Base-by-base conservation (phyloP, 106 monocot genomes). In the Platanthera guangdongensis region DNA sequence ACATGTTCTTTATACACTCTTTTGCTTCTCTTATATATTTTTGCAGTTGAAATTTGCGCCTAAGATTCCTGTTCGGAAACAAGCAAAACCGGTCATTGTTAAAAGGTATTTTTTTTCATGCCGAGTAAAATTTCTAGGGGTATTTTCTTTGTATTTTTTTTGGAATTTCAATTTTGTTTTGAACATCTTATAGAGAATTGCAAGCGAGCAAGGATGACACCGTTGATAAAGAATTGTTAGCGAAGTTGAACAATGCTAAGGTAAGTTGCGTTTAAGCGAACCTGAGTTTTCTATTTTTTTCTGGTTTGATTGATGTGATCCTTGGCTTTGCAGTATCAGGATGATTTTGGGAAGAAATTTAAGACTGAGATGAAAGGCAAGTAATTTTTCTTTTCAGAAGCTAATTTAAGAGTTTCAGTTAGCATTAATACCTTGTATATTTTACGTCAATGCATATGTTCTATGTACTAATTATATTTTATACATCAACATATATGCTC, bases 1-100 rank as follows among this genome's bases (percentile, higher is more conserved):
- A 32, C 28, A n/a, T 65, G 11, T 5, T 32, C 32, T 16, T 70
- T 18, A 11, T 67, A 12, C 8, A 9, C 32, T 39, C 39, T 67
- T 22, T 32, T 67, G 39, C 16, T 48, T 48, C 47, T 15, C 65
- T 65, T 65, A 8, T 16, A 48, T 47, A 70, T 70, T 13, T 70
- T 11, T 70, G 70, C 70, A 70, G 70, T 70, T 48, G 45, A 70
- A 48, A 70, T 70, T 70, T 70, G 70, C 70, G 70, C 70, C 70
- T 16, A 70, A 70, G 47, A 48, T 70, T 70, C 70, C 70, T 70
- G 16, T n/a, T 70, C 70, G 70, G 9, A 70, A 70, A 48, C 16
- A 3, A 48, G n/a, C 70, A 70, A 47, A n/a, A 8, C 70, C 47
- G 16, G 47, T n/a, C 46, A 9, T 47, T 70, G 45, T n/a, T n/a